Evolutionary conservation across 345 rosid species (phyloP).

Genomic region (Psidium friedrichsthalianum): DNA sequence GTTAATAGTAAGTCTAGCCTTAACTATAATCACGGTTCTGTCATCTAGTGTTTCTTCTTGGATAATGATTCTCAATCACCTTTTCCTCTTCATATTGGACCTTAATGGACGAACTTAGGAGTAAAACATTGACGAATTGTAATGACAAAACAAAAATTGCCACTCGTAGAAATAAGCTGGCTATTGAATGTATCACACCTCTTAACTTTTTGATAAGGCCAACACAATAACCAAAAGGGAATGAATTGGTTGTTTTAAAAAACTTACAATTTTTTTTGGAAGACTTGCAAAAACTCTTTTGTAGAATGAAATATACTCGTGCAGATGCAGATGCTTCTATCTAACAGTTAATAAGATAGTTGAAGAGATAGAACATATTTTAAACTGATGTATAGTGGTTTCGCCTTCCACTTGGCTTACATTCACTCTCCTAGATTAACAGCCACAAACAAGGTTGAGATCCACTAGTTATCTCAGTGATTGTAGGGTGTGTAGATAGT

Average conservation of each 20-base stretch:
- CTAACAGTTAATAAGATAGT: background rate
- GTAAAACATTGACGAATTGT: background rate
- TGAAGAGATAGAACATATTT: background rate
- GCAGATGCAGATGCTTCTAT: background rate
- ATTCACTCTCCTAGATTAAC: background rate
- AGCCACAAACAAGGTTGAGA: background rate
- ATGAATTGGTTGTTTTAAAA: background rate
- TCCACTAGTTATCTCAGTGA: background rate
- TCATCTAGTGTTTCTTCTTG: background rate
- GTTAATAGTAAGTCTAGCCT: background rate
- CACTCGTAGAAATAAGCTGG: background rate
- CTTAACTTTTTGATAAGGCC: background rate
- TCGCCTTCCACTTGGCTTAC: background rate
- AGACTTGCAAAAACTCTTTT: background rate
- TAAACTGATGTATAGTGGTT: background rate
- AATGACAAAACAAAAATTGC: background rate
- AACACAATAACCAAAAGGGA: background rate
- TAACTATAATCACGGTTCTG: background rate
- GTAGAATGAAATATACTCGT: background rate
- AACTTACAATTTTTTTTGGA: background rate
- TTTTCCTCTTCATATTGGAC: background rate
- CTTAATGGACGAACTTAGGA: background rate
- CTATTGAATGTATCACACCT: background rate
- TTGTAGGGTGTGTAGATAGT: background rate
- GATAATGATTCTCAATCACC: background rate